These are phyloP conservation scores for Aspergillus ustus DNA, from an alignment of 2,329 filamentous ascomycete species.

Conservation along the genomic window DNA sequence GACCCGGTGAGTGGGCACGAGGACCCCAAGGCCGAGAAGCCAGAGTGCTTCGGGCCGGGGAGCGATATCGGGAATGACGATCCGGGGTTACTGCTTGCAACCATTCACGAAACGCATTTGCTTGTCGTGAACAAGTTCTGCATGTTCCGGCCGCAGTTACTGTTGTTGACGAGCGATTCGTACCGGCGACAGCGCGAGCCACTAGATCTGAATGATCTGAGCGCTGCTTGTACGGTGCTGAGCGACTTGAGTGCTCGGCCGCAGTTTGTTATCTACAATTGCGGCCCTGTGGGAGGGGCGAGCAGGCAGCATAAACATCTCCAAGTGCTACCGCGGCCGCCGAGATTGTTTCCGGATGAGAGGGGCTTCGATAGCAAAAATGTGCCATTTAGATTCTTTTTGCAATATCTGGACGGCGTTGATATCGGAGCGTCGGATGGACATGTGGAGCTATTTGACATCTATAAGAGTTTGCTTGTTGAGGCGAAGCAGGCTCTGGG, in stretches of 20 bases:
- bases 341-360: constrained; percentile 21
- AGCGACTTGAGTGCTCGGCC: constrained; percentile 28
- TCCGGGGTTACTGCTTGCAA: constrained; percentile 47
- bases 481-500: constrained; percentile 14
- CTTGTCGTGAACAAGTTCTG: constrained; percentile 56
- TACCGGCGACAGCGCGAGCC: constrained; percentile 53
- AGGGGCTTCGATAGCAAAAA: neutral
- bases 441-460: constrained; percentile 5
- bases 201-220: constrained; percentile 47
- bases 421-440: constrained; percentile 3
- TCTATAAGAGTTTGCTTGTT: constrained; percentile 17
- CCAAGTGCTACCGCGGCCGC: constrained; percentile 36
- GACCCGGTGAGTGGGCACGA: constrained; percentile 3
- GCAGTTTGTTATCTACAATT: constrained; percentile 54
- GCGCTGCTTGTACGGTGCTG: constrained; percentile 42
- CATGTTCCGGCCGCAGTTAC: constrained; percentile 53
- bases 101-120: constrained; percentile 49
- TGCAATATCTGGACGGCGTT: constrained; percentile 10
- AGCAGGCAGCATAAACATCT: constrained; percentile 57
- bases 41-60: constrained; percentile 25
- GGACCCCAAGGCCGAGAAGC: neutral
- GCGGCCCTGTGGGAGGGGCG: constrained; percentile 50
- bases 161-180: constrained; percentile 55
- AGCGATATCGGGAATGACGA: constrained; percentile 50
- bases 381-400: constrained; percentile 19